Conservation (phyloP, 331 rosid species). For the Malus hybrid region DNA sequence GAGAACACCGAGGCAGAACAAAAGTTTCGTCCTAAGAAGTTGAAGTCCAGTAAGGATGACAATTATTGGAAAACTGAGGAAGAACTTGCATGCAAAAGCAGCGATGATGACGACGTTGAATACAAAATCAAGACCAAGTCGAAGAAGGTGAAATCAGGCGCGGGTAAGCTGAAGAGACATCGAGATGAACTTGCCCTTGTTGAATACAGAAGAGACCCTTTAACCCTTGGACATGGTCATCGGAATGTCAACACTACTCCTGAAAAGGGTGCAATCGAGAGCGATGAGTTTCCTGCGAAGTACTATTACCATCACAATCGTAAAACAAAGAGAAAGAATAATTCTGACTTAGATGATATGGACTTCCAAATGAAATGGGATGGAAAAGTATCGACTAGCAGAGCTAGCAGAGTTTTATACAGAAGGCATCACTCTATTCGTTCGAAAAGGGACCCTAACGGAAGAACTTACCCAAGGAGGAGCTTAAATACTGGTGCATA, state of each 20-base stretch:
- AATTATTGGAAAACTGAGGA: background rate
- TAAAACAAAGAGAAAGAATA: constrained; percentile 32
- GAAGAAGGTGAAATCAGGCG: constrained; percentile 17
- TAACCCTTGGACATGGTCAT: constrained; percentile 25
- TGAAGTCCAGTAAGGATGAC: constrained; percentile 7
- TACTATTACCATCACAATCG: constrained; percentile 20
- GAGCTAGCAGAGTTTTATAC: constrained; percentile 21
- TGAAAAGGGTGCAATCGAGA: constrained; percentile 21
- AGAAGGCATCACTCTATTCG: constrained; percentile 15
- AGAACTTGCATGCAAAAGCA: background rate
- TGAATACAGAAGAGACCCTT: constrained; percentile 33
- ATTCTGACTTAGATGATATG: constrained; percentile 36
- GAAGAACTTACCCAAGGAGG: constrained; percentile 39
- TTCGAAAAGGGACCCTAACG: constrained; percentile 24
- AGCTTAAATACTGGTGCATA: constrained; percentile 63
- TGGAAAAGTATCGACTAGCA: constrained; percentile 27
- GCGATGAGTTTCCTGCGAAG: constrained; percentile 24
- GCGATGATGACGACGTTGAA: background rate
- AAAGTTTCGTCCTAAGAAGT: constrained; percentile 10
- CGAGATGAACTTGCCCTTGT: constrained; percentile 42
- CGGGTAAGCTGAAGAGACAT: constrained; percentile 15
- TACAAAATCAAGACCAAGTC: background rate
- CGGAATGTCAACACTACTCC: constrained; percentile 7
- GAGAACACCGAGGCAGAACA: constrained; percentile 1
- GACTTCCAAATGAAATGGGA: constrained; percentile 50